phyloP scores from a whole-genome alignment of 2,329 filamentous ascomycete species.

The Mariannaea sp. region DNA sequence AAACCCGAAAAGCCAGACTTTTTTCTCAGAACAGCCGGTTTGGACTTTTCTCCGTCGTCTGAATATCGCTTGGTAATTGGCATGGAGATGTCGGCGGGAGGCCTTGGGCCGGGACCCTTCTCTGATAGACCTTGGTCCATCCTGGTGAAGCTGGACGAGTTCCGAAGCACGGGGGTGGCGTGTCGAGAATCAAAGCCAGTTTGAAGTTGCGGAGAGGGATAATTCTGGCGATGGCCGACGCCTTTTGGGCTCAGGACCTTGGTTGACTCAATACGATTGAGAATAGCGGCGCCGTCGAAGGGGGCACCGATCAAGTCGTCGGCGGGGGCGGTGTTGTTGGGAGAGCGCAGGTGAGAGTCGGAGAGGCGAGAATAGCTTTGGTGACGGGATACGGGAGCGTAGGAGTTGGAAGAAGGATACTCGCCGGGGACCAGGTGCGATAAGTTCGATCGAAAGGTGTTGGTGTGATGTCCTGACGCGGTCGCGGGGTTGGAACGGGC shows the following conservation, averaged over 20 bases:
- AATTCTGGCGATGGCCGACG: slow-evolving; percentile 36
- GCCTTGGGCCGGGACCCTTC: slow-evolving; percentile 41
- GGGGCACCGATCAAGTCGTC: slow-evolving; percentile 68
- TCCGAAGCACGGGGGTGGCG: slow-evolving; percentile 61
- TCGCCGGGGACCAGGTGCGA: slow-evolving; percentile 54
- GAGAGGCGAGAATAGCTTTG: slow-evolving; percentile 35
- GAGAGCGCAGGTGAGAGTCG: slow-evolving; percentile 35
- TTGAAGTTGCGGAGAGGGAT: slow-evolving; percentile 48
- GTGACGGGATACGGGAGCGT: slow-evolving; percentile 35
- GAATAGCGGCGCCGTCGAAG: slow-evolving; percentile 66
- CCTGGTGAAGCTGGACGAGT: slow-evolving; percentile 61
- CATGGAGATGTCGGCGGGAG: slow-evolving; percentile 49
- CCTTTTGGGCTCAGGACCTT: slow-evolving; percentile 44
- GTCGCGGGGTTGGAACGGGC: slow-evolving; percentile 53
- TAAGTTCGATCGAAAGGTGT: slow-evolving; percentile 49
- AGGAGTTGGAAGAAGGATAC: slow-evolving; percentile 47
- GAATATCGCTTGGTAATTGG: slow-evolving; percentile 74
- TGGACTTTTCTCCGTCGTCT: slow-evolving; percentile 72
- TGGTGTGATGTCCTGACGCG: slow-evolving; percentile 52
- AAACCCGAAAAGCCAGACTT: slow-evolving; percentile 89
- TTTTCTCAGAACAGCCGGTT: slow-evolving; percentile 69
- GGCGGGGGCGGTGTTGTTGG: slow-evolving; percentile 43
- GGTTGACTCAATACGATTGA: slow-evolving; percentile 63
- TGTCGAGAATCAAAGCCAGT: slow-evolving; percentile 59
- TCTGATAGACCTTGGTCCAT: slow-evolving; percentile 48